Base-by-base conservation (phyloP, 495 filamentous ascomycete genomes). In the Penicillium paradoxum region DNA sequence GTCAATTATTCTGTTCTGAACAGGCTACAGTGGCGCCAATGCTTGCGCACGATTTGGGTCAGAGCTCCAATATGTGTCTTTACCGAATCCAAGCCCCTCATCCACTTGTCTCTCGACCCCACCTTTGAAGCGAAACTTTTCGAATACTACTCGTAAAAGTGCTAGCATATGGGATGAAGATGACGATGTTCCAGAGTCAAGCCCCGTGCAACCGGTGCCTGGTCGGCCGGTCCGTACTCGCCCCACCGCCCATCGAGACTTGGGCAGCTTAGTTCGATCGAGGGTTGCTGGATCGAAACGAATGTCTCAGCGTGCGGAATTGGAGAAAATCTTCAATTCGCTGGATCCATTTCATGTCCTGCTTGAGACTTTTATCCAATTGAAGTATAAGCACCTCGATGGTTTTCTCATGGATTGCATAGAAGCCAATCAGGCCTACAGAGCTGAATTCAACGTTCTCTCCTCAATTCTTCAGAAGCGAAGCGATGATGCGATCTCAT, bases 151-250 rank as follows among this genome's bases (percentile, higher is more conserved):
- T 15, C 38, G 18, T 17, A 25, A 21, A 25, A 13, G 8, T 11
- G 42, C 22, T 8, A 27, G 41, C 11, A 27, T 46, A 25, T 46
- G 41, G 32, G 51, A 53, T 17, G 51, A 53, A 3, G 51, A 53
- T 5, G 42, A 53, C 5, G 34, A 53, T 24, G 32, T 21, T 8
- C 37, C 11, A 18, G 24, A 37, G 11, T 18, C 49, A 30, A 4
- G 30, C 5, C 39, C 49, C 14, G 30, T 18, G 15, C 11, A 27
- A 18, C 32, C 21, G 17, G 24, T 11, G 24, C 38, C 38, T 33
- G 19, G 18, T 17, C 38, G 3, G 14, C 1, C 29, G 0, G 8
- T 11, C 14, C 39, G 38, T 30, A 14, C 14, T 11, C 49, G 27
- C 38, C 49, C 49, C 8, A 1, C 22, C 21, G 10, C 11, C 0